phyloP scores from a whole-genome alignment of 495 filamentous ascomycete species.

The Aspergillus carlsbadensis region DNA sequence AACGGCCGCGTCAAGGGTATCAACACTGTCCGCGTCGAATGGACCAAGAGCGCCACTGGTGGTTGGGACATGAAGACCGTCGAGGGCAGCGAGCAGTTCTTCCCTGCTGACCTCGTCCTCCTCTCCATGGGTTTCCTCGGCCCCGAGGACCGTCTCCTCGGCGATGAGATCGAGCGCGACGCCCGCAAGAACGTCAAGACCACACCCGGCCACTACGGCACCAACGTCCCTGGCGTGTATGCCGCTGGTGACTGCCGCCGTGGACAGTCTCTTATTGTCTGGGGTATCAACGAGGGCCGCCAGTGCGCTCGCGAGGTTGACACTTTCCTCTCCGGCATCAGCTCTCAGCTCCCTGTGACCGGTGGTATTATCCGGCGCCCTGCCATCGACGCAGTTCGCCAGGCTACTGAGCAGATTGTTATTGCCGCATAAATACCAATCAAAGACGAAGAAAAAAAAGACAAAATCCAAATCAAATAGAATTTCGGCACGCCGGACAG shows the following conservation, averaged over 20 bases:
- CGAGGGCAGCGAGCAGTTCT: constrained; percentile 93
- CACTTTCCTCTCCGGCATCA: constrained; percentile 72
- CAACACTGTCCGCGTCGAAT: constrained; percentile 96
- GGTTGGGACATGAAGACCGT: constrained; percentile 99
- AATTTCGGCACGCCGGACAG: constrained; percentile 15
- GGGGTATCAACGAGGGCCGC: constrained; percentile 99
- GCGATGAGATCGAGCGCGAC: constrained; percentile 87
- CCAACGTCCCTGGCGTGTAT: constrained; percentile 87
- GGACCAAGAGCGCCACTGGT: constrained; percentile 85
- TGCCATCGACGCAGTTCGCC: constrained; percentile 52
- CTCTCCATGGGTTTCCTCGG: constrained; percentile 99
- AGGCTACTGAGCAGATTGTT: constrained; percentile 28
- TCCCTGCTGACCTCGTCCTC: constrained; percentile 94
- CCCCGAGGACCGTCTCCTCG: constrained; percentile 86
- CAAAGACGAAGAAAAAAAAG: too few relatives aligned
- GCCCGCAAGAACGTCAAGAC: constrained; percentile 98
- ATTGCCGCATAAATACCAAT: constrained; percentile 26
- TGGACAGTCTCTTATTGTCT: constrained; percentile 96
- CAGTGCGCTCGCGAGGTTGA: constrained; percentile 94
- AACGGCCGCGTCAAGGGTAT: constrained; percentile 89
- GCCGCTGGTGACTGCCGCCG: constrained; percentile 96
- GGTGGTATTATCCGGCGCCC: constrained; percentile 90
- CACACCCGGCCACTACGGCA: constrained; percentile 81
- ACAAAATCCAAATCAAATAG: not conserved
- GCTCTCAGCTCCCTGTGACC: constrained; percentile 82